phyloP scores from a whole-genome alignment of 768 basidiomycete genomes.

The Rhodocollybia butyracea region DNA sequence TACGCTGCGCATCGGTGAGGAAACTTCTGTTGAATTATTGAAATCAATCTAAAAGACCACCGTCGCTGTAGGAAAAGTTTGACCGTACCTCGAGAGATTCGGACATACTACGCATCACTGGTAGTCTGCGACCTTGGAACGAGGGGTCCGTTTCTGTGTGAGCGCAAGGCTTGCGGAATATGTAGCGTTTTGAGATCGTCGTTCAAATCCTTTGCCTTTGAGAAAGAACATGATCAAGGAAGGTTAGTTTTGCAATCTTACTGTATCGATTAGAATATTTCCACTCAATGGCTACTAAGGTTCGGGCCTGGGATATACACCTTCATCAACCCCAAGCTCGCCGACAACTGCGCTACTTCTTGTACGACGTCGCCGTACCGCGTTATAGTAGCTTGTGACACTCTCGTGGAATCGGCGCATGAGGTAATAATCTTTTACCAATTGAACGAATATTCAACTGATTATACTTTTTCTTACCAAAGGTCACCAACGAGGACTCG shows the following conservation, averaged over 20 bases:
- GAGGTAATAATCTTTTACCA: not conserved
- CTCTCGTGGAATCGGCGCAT: not conserved
- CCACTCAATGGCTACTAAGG: slow-evolving; percentile 15
- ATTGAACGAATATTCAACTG: not conserved
- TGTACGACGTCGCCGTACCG: slow-evolving; percentile 37
- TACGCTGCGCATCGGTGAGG: slow-evolving; percentile 4
- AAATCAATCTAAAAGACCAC: not conserved
- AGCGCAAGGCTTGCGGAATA: slow-evolving; percentile 35
- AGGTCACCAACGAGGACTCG: not conserved
- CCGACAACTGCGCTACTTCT: slow-evolving; percentile 34
- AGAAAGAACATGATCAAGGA: slow-evolving; percentile 27
- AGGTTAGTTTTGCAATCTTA: slow-evolving; percentile 25
- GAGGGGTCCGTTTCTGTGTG: slow-evolving; percentile 25
- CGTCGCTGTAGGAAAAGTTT: slow-evolving; percentile 7
- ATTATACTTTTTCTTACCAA: not conserved
- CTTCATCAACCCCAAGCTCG: slow-evolving; percentile 28
- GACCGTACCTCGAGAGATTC: not conserved
- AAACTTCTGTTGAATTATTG: not conserved
- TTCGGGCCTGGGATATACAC: slow-evolving; percentile 34
- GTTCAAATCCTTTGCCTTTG: slow-evolving; percentile 33
- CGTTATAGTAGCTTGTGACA: slow-evolving; percentile 37
- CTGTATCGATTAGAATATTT: no score
- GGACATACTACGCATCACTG: slow-evolving; percentile 35
- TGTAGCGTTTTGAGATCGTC: slow-evolving; percentile 33
- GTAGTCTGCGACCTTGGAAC: slow-evolving; percentile 40